These are phyloP conservation scores for Thelephora aurantiotincta DNA, from an alignment of 768 basidiomycete species.

Conservation along the genomic window DNA sequence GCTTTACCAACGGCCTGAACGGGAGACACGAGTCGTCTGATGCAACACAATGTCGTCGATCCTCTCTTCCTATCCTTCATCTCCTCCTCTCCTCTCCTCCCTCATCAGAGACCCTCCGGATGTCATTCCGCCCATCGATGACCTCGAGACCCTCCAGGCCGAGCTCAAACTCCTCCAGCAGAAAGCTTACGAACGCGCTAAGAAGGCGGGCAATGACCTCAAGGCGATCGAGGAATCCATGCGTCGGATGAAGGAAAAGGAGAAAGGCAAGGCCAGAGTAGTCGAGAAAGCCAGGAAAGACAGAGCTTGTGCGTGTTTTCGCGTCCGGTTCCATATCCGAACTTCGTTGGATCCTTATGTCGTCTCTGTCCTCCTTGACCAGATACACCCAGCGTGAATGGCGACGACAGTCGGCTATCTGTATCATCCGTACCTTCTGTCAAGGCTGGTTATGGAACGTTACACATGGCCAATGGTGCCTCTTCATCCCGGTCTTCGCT, in stretches of 20 bases:
- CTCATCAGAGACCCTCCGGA: conserved; percentile 54
- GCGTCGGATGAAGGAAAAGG: conserved; percentile 63
- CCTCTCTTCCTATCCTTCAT: conserved; percentile 34
- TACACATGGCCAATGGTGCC: conserved; percentile 8
- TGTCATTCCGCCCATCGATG: conserved; percentile 54
- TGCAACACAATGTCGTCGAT: conserved; percentile 42
- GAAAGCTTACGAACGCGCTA: conserved; percentile 43
- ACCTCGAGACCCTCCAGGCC: conserved; percentile 47
- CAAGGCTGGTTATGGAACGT: too few relatives aligned
- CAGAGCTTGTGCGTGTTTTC: conserved; percentile 49
- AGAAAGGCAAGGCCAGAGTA: conserved; percentile 59
- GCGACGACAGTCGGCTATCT: conserved; percentile 31
- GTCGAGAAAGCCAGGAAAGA: conserved; percentile 62
- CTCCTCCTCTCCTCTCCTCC: conserved; percentile 37
- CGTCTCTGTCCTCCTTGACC: conserved; percentile 3
- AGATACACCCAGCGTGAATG: conserved; percentile 31
- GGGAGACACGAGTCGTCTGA: neutral
- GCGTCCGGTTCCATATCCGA: conserved; percentile 3
- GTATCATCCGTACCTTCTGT: conserved; percentile 10
- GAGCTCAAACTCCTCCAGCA: conserved; percentile 45
- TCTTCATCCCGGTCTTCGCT: conserved; percentile 39
- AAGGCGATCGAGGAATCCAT: conserved; percentile 64
- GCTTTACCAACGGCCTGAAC: too few relatives aligned
- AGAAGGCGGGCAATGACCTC: conserved; percentile 67
- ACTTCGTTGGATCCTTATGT: conserved; percentile 4